Evolutionary conservation across 495 filamentous ascomycete species (phyloP), one percentile per base, ranked within the genome.

Genomic region (Neurospora tetraspora): DNA sequence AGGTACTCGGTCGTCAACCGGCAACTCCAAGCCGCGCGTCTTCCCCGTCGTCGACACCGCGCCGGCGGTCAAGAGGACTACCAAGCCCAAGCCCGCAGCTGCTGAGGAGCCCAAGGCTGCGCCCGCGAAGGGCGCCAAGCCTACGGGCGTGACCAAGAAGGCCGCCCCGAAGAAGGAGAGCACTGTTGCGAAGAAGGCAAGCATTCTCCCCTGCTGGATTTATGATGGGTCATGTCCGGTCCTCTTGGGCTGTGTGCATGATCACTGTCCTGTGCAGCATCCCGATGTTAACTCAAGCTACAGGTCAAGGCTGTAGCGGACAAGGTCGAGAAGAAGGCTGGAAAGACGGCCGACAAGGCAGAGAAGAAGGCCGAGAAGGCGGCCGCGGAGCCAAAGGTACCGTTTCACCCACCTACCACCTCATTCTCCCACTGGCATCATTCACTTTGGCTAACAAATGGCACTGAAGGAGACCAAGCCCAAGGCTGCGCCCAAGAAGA

Each of bases 21-120:
- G 86, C 80, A 85, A 88, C 78, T 84, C 86, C 68, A 82, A 82
- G 75, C 86, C 86, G 73, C 83, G 86, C 76, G 82, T 87, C 76
- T 85, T 87, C 78, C 81, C 82, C 65, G 81, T 82, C 23, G 79
- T 86, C 74, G 82, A 86, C 77, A 86, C 86, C 23, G 83, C 80
- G 70, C 83, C 84, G 39, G 80, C 82, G 45, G 83, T 86, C 75
- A 85, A 83, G 79, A 81, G 84, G 72, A 83, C 81, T 75, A 75
- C 82, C 31, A 81, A 78, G 77, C 71, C 78, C 71, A 85, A 84
- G 82, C 76, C 78, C 69, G 69, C 59, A 40, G 80, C 76, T 7
- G 76, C 37, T 74, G 73, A 77, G 68, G 82, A 81, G 79, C 76
- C 78, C 69, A 80, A 80, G 79, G 77, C 74, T 69, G 76, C 79